Evolutionary conservation across 2,329 filamentous ascomycete species (phyloP).

Genomic region (Phialophora verrucosa): DNA sequence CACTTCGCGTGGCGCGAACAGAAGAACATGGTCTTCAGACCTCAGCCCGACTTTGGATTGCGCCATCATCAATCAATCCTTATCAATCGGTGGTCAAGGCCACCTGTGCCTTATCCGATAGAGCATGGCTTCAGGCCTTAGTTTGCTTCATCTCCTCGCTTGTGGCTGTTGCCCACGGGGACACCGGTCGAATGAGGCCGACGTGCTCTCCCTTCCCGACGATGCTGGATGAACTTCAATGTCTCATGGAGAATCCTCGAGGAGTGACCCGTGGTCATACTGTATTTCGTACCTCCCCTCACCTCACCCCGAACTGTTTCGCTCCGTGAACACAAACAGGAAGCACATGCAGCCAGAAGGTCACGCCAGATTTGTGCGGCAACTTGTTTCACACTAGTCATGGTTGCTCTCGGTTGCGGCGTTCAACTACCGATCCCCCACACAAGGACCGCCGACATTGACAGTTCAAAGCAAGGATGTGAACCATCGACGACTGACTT

Average conservation of each 20-base stretch:
- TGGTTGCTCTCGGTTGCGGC: constrained; percentile 25
- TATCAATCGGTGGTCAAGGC: constrained; percentile 19
- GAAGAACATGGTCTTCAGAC: constrained; percentile 17
- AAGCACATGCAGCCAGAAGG: constrained; percentile 8
- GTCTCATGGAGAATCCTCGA: background rate
- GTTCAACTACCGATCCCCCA: constrained; percentile 25
- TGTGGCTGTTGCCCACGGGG: constrained; percentile 29
- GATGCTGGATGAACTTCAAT: background rate
- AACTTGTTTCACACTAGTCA: constrained; percentile 33
- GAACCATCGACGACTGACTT: constrained; percentile 2
- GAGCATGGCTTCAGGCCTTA: constrained; percentile 30
- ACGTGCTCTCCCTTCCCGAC: background rate
- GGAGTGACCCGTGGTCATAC: background rate
- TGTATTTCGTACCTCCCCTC: background rate
- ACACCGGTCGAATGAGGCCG: constrained; percentile 21
- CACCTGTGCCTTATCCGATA: constrained; percentile 20
- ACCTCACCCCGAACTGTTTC: background rate
- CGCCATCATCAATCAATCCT: constrained; percentile 25
- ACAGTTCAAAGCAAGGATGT: constrained; percentile 18
- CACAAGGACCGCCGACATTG: constrained; percentile 6
- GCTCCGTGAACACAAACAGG: background rate
- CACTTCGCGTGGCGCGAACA: constrained; percentile 12
- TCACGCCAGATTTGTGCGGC: constrained; percentile 16
- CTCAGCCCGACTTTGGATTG: constrained; percentile 25
- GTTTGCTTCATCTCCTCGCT: constrained; percentile 32